Percentiles rank a stretch among this genome's conserved stretches.
phyloP scores from a whole-genome alignment of 2,329 filamentous ascomycete genomes.

The Sporothrix schenckii region DNA sequence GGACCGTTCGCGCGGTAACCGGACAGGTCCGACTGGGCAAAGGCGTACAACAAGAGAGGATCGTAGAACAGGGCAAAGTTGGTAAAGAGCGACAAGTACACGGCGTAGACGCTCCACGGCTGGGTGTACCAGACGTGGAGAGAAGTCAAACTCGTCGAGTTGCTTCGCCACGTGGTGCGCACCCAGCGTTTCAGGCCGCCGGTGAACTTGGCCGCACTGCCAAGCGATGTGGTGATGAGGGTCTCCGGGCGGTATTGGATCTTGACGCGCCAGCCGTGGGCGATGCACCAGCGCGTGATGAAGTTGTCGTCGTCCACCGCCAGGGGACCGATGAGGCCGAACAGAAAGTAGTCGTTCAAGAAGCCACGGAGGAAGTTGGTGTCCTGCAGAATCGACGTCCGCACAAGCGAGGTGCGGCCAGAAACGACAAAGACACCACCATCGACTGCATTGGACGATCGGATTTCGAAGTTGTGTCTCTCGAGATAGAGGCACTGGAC shows the following conservation, averaged over 20 bases:
- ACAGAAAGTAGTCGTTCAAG: conserved; percentile 55
- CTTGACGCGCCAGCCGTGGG: conserved; percentile 55
- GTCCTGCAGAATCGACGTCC: conserved; percentile 54
- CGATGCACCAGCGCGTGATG: conserved; percentile 57
- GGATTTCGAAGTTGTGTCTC: conserved; percentile 65
- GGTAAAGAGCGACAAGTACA: conserved; percentile 57
- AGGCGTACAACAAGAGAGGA: conserved; percentile 45
- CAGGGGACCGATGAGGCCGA: conserved; percentile 49
- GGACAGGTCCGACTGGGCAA: conserved; percentile 32
- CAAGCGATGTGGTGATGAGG: conserved; percentile 57
- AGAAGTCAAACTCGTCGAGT: conserved; percentile 52
- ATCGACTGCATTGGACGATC: conserved; percentile 59
- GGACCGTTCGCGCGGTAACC: background rate
- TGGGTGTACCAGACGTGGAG: conserved; percentile 48
- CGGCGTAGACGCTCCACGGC: conserved; percentile 59
- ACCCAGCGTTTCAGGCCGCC: conserved; percentile 60
- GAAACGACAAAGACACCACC: conserved; percentile 63
- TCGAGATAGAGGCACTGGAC: conserved; percentile 62
- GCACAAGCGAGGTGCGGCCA: conserved; percentile 56
- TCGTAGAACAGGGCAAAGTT: conserved; percentile 63
- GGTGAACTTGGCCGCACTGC: conserved; percentile 51
- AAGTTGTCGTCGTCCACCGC: conserved; percentile 65
- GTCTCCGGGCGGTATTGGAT: conserved; percentile 57
- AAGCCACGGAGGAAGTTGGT: conserved; percentile 50
- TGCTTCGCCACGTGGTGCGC: conserved; percentile 61